Conservation (phyloP, 2,329 filamentous ascomycete genomes). For the Calonectria honghensis region DNA sequence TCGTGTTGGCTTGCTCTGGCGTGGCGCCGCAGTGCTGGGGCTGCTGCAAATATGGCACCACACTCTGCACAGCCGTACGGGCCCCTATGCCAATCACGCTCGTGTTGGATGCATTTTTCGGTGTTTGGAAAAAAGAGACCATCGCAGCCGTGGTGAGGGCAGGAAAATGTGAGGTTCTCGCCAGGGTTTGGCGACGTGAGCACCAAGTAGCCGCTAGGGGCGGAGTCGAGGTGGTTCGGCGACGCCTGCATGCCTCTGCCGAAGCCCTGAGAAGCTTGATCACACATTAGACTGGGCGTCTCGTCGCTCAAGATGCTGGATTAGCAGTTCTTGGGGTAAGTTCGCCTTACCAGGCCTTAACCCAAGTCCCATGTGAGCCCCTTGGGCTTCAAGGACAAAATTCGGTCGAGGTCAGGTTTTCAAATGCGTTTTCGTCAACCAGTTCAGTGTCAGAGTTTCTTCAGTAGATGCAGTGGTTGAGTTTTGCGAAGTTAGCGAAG, state of each 20-base stretch:
- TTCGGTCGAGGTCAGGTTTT: background rate
- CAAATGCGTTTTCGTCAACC: background rate
- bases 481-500: background rate
- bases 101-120: slow-evolving; percentile 52
- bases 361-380: background rate
- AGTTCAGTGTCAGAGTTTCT: background rate
- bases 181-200: slow-evolving; percentile 37
- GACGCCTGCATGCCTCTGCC: no score
- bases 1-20: slow-evolving; percentile 37
- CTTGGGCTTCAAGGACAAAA: background rate
- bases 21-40: slow-evolving; percentile 49
- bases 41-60: slow-evolving; percentile 47
- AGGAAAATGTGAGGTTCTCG: slow-evolving; percentile 44
- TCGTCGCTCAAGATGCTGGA: background rate
- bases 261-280: background rate
- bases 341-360: background rate
- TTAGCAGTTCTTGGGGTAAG: background rate
- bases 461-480: background rate
- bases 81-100: slow-evolving; percentile 50
- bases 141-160: slow-evolving; percentile 54
- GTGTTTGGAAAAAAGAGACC: slow-evolving; percentile 47
- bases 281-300: background rate
- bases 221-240: background rate
- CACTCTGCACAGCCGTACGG: slow-evolving; percentile 52
- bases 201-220: slow-evolving; percentile 44